These are phyloP conservation scores for Aegilops umbellulata DNA, from an alignment of 176 grass and related monocot genomes.

Conservation along the genomic window DNA sequence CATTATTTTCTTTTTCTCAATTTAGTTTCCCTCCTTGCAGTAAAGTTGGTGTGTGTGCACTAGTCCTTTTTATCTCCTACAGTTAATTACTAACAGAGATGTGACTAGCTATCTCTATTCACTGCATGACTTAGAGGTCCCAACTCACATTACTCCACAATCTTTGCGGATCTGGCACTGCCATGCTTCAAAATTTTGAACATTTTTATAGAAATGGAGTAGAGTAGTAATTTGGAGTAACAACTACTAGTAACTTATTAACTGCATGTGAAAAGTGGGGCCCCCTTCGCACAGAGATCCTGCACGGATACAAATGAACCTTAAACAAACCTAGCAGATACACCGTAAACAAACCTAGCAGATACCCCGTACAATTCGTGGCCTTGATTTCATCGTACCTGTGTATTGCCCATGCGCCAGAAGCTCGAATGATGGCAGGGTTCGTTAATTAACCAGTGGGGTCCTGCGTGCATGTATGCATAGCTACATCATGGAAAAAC, in stretches of 20 bases:
- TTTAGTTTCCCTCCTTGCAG: too few relatives aligned
- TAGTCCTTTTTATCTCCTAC: background rate
- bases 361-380: too few relatives aligned
- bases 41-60: background rate
- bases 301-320: background rate
- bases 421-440: too few relatives aligned
- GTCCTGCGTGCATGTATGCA: background rate
- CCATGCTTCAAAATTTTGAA: background rate
- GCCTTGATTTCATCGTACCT: too few relatives aligned
- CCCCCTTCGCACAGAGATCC: background rate
- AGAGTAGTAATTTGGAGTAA: background rate
- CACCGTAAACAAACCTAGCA: too few relatives aligned
- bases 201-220: background rate
- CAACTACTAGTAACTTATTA: background rate
- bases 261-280: background rate
- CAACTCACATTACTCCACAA: slow-evolving; percentile 1
- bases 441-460: background rate
- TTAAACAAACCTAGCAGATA: too few relatives aligned
- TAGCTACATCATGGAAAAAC: background rate
- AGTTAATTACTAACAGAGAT: background rate
- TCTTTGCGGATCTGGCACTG: slow-evolving; percentile 3
- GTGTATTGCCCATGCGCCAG: too few relatives aligned
- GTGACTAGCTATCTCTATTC: background rate
- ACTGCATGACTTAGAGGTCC: background rate
- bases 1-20: background rate